Conservation (phyloP, 306 rosid genomes). For the Vigna unguiculata region DNA sequence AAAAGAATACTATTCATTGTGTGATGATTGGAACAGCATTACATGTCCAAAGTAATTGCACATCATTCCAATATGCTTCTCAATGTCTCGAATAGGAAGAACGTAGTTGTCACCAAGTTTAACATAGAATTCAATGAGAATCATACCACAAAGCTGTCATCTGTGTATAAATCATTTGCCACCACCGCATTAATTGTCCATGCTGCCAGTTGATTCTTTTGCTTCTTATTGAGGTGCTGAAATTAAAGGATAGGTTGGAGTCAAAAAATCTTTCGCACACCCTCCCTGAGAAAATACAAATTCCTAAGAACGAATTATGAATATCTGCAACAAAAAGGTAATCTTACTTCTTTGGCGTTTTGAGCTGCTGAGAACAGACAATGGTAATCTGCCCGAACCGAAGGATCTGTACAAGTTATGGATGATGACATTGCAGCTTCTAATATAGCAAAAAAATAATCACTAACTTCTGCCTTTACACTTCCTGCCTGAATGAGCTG, state of each 20-base stretch:
- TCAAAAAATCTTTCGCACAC: constrained; percentile 30
- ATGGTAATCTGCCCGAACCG: constrained; percentile 75
- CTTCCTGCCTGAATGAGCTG: constrained; percentile 93
- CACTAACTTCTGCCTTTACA: constrained; percentile 74
- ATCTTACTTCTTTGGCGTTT: constrained; percentile 66
- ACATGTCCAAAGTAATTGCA: constrained; percentile 34
- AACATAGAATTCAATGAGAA: constrained; percentile 29
- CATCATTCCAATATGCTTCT: constrained; percentile 23
- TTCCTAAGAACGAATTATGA: neutral
- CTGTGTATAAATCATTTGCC: constrained; percentile 82
- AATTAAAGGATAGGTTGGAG: constrained; percentile 30
- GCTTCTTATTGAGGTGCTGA: constrained; percentile 79
- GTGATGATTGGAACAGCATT: constrained; percentile 34
- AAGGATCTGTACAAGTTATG: constrained; percentile 76
- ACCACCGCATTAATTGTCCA: constrained; percentile 77
- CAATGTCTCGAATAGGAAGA: constrained; percentile 34
- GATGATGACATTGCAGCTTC: constrained; percentile 86
- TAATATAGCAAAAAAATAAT: constrained; percentile 68
- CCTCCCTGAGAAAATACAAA: neutral
- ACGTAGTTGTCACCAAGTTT: constrained; percentile 16
- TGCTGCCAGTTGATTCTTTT: constrained; percentile 69
- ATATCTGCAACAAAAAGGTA: neutral
- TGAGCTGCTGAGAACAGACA: constrained; percentile 75
- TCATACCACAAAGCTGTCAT: constrained; percentile 94
- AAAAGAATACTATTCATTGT: constrained; percentile 24